Evolutionary conservation across 768 basidiomycete species (phyloP), one percentile per base, ranked within the genome.

Genomic region (Boletus reticuloceps): DNA sequence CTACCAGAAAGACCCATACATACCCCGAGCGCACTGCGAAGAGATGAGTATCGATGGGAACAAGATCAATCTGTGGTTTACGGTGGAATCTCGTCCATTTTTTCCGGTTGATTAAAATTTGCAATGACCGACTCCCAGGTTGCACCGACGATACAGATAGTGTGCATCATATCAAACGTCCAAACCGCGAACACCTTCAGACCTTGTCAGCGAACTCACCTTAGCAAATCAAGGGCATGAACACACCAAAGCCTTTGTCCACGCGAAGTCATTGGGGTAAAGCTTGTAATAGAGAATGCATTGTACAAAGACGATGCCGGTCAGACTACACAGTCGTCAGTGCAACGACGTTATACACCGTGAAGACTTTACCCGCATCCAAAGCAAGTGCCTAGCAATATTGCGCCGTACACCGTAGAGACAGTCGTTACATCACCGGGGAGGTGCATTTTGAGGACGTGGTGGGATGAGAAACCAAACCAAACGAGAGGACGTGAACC

Each of bases 301-400:
- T 62, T 70, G 69, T 3, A 70, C 69, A 10, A 71, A 59, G 43
- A 70, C 70, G 20, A 70, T 41, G 19, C 69, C 69, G 8, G 70
- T 70, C 13, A 70, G 58, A 39, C 69, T 70, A 29, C 7, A 31
- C 2, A 10, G 22, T 27, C 25, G 37, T 64, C 22, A 70, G 56
- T 39, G 22, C 14, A 29, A 29, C 16, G 6, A 29, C 11, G 11
- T 4, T 2, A 6, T 17, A 22, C n/a, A 11, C n/a, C 38, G 7
- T 3, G 19, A 14, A 37, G 19, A 48, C 40, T 58, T 47, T 50
- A 72, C 69, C 45, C 51, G 66, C 68, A 55, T 51, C 42, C 69
- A 47, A 70, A 62, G 61, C 60, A 63, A 27, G 70, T 70, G 11
- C 69, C 69, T 16, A 70, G 56, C 12, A 70, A 42, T 25, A 68